These are phyloP conservation scores for Funneliformis mosseae DNA, from an alignment of 192 early-diverging fungal species.

Conservation along the genomic window DNA sequence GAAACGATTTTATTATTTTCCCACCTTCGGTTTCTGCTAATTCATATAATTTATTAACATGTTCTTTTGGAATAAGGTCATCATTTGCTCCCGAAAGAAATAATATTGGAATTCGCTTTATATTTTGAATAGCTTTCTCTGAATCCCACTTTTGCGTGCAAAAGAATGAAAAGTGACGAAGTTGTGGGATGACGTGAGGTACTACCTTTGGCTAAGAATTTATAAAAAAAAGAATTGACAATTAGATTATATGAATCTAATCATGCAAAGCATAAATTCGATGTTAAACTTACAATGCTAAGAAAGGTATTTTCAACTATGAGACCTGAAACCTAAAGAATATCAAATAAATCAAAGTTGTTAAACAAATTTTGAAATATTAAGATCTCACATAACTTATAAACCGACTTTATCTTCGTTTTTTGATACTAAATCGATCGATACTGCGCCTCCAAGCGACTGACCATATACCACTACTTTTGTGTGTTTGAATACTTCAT, in stretches of 20 bases:
- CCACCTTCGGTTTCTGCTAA: conserved; percentile 51
- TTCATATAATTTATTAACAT: conserved; percentile 78
- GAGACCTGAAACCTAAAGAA: conserved; percentile 64
- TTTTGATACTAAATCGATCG: conserved; percentile 78
- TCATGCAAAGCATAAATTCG: neutral
- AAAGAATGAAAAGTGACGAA: conserved; percentile 73
- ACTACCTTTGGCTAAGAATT: conserved; percentile 74
- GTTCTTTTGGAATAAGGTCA: conserved; percentile 83
- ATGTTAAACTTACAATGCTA: conserved; percentile 61
- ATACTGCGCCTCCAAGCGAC: conserved; percentile 95
- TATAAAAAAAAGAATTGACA: neutral
- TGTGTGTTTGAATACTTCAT: conserved; percentile 71
- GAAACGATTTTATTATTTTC: conserved; percentile 63
- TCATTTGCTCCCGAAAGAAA: conserved; percentile 82
- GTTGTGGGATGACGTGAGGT: conserved; percentile 77
- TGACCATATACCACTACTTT: conserved; percentile 91
- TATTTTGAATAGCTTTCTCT: conserved; percentile 65
- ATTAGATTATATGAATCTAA: neutral
- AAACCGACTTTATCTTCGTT: conserved; percentile 57
- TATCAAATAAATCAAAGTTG: neutral
- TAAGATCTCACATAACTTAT: neutral
- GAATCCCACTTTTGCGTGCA: conserved; percentile 90
- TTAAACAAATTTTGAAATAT: neutral
- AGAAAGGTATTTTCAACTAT: conserved; percentile 95
- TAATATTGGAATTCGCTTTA: conserved; percentile 69